Base-by-base conservation (phyloP, 2,329 filamentous ascomycete species). In the Aspergillus chevalieri region DNA sequence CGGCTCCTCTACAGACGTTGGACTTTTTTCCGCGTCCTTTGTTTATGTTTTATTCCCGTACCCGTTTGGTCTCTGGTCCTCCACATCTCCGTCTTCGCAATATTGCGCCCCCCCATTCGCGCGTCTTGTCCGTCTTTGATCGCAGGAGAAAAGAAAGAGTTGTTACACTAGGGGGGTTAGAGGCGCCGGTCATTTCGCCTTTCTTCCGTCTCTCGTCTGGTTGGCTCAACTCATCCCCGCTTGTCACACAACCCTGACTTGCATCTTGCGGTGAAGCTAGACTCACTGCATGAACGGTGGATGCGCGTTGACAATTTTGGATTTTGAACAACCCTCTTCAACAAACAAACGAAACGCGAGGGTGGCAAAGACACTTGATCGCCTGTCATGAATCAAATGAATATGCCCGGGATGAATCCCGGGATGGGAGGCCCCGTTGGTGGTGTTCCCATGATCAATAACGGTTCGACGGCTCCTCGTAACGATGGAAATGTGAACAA, bases 401-500 rank as follows among this genome's bases (percentile, higher is more conserved):
- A 78, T 59, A 78, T 82, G 74, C 73, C 72, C 56, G 73, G 71
- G 57, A 81, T 82, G 75, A 78, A 76, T 60, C 74, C 74, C 57
- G 76, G 75, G 64, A 65, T 65, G 48, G 79, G 77, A 52, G 78
- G 78, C 51, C 78, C 78, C 47, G 77, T 81, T 36, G 80, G 80
- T 55, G 79, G 78, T 62, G 75, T 75, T 49, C 76, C 74, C 49
- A 77, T 79, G 74, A 78, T 78, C 70, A 78, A 76, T 67, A 77
- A 75, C 60, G 70, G 68, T 57, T 71, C 70, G 50, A 62, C 68
- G 36, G 70, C 73, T 61, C 68, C 73, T 63, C 63, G 73, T 61
- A 66, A 68, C 48, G 65, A 72, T 52, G 59, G 60, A 47, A 69
- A 69, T 52, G 69, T 71, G 57, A 65, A 63, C 52, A 65, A 60